A percentile compares a stretch with the other conserved stretches of the same genome.
Conservation (phyloP, 208 protist genomes). For the Trypanosomatidae sp. region DNA sequence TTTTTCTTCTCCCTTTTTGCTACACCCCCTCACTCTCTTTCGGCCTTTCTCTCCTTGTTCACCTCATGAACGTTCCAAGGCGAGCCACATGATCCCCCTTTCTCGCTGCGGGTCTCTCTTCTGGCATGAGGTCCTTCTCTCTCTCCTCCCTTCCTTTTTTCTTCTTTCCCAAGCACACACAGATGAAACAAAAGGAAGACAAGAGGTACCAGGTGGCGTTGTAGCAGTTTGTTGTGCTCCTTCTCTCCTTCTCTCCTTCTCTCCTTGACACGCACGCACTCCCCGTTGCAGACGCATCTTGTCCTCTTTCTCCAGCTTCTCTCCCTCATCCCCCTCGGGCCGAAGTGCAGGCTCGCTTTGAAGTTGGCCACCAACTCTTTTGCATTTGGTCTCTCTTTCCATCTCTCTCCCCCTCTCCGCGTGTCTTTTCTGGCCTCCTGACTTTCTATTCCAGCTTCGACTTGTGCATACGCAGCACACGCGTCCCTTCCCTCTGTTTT, state of each 20-base stretch:
- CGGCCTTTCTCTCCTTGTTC: not conserved
- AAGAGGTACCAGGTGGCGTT: not conserved
- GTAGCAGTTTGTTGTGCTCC: not conserved
- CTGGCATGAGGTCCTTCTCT: not conserved
- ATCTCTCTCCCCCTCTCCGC: not conserved
- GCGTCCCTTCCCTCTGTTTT: conserved; percentile 10
- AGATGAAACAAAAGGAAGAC: not conserved
- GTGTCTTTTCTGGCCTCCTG: not conserved
- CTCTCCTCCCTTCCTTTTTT: not conserved
- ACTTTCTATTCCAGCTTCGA: no score
- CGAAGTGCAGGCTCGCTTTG: not conserved
- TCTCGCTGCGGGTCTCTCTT: no score
- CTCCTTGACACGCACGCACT: not conserved
- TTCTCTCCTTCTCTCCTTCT: not conserved
- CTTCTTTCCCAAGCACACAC: not conserved
- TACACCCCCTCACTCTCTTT: not conserved
- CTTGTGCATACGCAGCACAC: not conserved
- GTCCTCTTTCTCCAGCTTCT: not conserved
- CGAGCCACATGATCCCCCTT: no score
- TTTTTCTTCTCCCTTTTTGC: not conserved
- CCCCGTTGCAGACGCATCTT: not conserved
- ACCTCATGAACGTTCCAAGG: not conserved
- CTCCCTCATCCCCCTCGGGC: not conserved
- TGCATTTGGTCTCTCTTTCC: not conserved
- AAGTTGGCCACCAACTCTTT: not conserved